Base-by-base conservation (phyloP, 768 basidiomycete genomes). In the Trametopsis cervina region DNA sequence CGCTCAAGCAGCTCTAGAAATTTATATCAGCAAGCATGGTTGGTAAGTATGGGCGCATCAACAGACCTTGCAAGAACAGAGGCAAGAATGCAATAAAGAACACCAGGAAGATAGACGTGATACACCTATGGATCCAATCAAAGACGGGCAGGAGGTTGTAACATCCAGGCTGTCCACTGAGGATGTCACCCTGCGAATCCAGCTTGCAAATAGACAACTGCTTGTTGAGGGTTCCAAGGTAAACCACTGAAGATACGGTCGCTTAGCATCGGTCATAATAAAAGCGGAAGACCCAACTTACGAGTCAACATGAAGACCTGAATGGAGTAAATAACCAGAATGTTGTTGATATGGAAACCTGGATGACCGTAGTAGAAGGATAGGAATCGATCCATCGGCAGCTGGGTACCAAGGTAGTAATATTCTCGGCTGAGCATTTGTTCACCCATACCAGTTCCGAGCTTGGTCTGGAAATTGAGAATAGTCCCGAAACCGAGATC, bases 291-390 rank as follows among this genome's bases (percentile, higher is more conserved):
- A 45, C 35, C 42, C 13, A 7, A 82, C 89, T 66, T 61, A 92
- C 89, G 61, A 17, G 91, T 91, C 47, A 97, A 72, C 91, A 98
- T 96, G 76, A 99, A 98, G 47, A 95, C 77, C 64, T 96, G 93
- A 46, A 99, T 91, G 21, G 96, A 97, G 66, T 91, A 85, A 58
- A 99, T 98, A 70, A 99, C 94, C 63, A 99, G 74, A 60, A 98
- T 98, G 64, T 99, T 98, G 77, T 99, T 99, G 74, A 99, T 82
- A 65, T 99, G 96, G 85, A 99, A 99, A 60, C 91, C 96, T 47
- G 96, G 95, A 69, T 99, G 96, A 46, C 89, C 95, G 60, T 98
- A 99, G 72, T 99, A 99, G 77, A 98, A 99, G 18, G 95, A 98
- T 59, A 99, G 74, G 83, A 99, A 99, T 21, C 96, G 88, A 64